Percentiles rank a stretch among this genome's conserved stretches.
Evolutionary conservation across 2,329 filamentous ascomycete genomes (phyloP).

Genomic region (Colletotrichum sp.): DNA sequence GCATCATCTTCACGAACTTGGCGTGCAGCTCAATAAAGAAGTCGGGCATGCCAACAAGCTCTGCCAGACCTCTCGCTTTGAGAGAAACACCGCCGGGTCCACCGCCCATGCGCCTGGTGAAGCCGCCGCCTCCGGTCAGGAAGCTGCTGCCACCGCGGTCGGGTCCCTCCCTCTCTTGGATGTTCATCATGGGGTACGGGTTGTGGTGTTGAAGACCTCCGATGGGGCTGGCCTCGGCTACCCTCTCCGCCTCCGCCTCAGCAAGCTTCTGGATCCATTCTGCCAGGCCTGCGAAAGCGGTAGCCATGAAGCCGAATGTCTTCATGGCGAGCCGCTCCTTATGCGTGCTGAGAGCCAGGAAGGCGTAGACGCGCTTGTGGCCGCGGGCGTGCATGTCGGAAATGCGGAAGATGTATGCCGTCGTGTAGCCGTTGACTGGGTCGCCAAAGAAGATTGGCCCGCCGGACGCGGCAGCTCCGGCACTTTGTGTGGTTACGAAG

Average conservation of each 20-base stretch:
- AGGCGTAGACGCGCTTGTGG: slow-evolving; percentile 72
- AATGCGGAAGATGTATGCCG: slow-evolving; percentile 73
- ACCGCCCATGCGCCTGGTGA: slow-evolving; percentile 63
- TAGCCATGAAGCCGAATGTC: slow-evolving; percentile 66
- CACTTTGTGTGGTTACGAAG: slow-evolving; percentile 60
- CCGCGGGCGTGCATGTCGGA: slow-evolving; percentile 71
- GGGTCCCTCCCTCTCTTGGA: slow-evolving; percentile 10
- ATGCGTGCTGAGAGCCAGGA: slow-evolving; percentile 69
- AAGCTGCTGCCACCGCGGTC: slow-evolving; percentile 59
- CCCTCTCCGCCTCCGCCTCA: slow-evolving; percentile 65
- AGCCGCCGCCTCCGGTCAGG: slow-evolving; percentile 59
- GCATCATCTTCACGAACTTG: slow-evolving; percentile 66
- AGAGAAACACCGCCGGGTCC: slow-evolving; percentile 61
- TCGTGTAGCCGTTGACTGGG: slow-evolving; percentile 69
- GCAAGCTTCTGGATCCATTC: slow-evolving; percentile 70
- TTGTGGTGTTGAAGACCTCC: slow-evolving; percentile 46
- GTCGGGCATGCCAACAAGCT: slow-evolving; percentile 70
- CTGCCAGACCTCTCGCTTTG: slow-evolving; percentile 66
- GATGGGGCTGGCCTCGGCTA: slow-evolving; percentile 47
- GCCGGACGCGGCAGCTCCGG: slow-evolving; percentile 61
- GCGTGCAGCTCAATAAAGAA: slow-evolving; percentile 72
- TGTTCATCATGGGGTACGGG: slow-evolving; percentile 3
- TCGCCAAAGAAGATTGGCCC: slow-evolving; percentile 75
- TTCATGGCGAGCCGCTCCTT: slow-evolving; percentile 70
- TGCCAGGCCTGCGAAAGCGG: slow-evolving; percentile 68